These are phyloP conservation scores for Lodderomyces theae DNA, from an alignment of 1,139 yeast genomes.

Conservation along the genomic window DNA sequence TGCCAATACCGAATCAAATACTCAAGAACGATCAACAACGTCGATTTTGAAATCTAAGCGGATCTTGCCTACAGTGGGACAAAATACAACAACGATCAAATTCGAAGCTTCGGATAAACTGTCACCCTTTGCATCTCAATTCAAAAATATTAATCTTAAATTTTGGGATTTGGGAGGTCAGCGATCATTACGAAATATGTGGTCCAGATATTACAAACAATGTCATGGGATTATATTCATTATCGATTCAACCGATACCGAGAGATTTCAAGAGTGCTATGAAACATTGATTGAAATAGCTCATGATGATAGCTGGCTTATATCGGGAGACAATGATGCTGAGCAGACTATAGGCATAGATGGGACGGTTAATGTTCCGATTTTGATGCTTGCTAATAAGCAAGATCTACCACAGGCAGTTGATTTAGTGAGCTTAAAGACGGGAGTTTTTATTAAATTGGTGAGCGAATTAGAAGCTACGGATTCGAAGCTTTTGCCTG, in stretches of 20 bases:
- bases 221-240: slow-evolving; percentile 92
- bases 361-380: slow-evolving; percentile 64
- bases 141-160: slow-evolving; percentile 59
- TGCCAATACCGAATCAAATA: neutral
- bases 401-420: slow-evolving; percentile 79
- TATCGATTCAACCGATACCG: slow-evolving; percentile 86
- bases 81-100: slow-evolving; percentile 55
- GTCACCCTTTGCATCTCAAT: slow-evolving; percentile 25
- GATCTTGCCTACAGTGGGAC: slow-evolving; percentile 52
- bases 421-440: slow-evolving; percentile 76
- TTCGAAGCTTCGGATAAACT: slow-evolving; percentile 29
- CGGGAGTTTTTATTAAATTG: slow-evolving; percentile 74
- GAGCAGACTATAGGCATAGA: slow-evolving; percentile 17
- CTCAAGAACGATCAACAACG: slow-evolving; percentile 15
- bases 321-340: slow-evolving; percentile 36
- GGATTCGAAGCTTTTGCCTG: slow-evolving; percentile 85
- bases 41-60: slow-evolving; percentile 38
- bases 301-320: slow-evolving; percentile 45
- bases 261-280: slow-evolving; percentile 79
- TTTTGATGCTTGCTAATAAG: slow-evolving; percentile 91
- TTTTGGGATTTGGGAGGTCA: slow-evolving; percentile 99
- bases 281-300: slow-evolving; percentile 51
- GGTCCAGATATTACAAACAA: slow-evolving; percentile 81
- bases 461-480: slow-evolving; percentile 84
- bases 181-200: slow-evolving; percentile 70